Evolutionary conservation across 345 rosid species (phyloP), one percentile per base, ranked within the genome.

Genomic region (Erodium maritimum): DNA sequence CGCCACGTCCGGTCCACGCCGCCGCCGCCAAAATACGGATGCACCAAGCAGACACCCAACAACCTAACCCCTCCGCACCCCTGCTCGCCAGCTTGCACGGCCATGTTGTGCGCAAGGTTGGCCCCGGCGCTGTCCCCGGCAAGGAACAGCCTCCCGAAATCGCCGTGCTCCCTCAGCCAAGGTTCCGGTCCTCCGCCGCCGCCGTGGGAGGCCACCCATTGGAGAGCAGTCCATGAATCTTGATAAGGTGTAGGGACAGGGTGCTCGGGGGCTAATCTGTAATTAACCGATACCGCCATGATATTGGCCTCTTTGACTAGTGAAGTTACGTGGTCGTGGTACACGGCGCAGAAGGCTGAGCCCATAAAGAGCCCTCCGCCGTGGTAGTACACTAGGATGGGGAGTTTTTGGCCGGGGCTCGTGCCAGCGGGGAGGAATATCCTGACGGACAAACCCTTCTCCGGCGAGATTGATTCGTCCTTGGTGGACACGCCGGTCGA

Each of bases 81-180:
- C 0, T 12, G n/a, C 4, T 50, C 21, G 52, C 83, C 76, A 54
- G 69, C 54, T 63, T 73, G 72, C 13, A 69, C 66, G 0, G 71
- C 76, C 42, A 70, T 0, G 9, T 58, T 63, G 14, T 76, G 75
- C 0, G 67, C 54, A 21, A 77, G 75, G 54, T 80, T 80, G 1
- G 71, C 82, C 12, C 82, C 80, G 2, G 71, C 77, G 19, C 77
- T 80, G 33, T 70, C 79, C 5, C 80, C 82, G 1, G 69, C 80
- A 0, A 77, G 13, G 52, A 71, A 75, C 16, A 77, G 56, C 6
- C 58, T 59, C 13, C n/a, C 17, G 1, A 69, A 33, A 59, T 77
- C 70, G 3, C 61, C 82, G 17, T 71, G 72, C 7, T 54, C 14
- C 50, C 70, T 73, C 66, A 80, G 24, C 82, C 82, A 77, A 0